Conservation (phyloP, 73 alveolate genomes). For the Tetrahymena elliotti region DNA sequence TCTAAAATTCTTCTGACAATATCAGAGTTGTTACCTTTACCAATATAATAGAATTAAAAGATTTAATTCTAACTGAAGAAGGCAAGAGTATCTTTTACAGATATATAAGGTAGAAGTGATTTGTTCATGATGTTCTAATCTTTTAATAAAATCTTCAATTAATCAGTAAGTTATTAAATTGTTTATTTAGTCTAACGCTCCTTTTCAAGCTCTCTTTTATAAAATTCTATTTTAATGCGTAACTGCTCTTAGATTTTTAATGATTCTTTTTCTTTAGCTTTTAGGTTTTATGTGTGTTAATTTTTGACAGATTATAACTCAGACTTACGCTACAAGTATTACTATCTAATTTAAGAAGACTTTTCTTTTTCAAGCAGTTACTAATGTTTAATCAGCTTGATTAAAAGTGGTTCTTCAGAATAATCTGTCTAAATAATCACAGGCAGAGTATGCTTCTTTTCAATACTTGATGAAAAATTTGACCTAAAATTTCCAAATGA, state of each 20-base stretch:
- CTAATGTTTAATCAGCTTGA: not conserved
- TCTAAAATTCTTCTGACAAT: not conserved
- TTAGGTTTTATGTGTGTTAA: not conserved
- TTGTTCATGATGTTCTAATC: not conserved
- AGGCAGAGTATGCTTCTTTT: not conserved
- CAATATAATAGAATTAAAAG: not conserved
- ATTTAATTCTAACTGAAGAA: not conserved
- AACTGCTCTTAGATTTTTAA: not conserved
- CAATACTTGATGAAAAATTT: not conserved
- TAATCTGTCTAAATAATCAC: not conserved
- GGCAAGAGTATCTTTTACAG: not conserved
- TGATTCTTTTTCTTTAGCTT: not conserved
- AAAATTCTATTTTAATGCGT: not conserved
- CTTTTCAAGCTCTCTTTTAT: not conserved
- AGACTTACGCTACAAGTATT: not conserved
- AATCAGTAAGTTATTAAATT: not conserved
- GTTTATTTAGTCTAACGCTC: not conserved
- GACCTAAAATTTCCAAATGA: not conserved
- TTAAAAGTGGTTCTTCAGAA: not conserved
- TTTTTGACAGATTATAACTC: not conserved
- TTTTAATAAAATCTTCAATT: not conserved
- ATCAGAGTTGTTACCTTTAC: not conserved
- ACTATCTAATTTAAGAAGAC: not conserved
- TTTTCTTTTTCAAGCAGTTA: not conserved
- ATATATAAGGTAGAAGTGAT: not conserved